Evolutionary conservation across 176 grass and related monocot species (phyloP).

Genomic region (Raddia distichophylla): DNA sequence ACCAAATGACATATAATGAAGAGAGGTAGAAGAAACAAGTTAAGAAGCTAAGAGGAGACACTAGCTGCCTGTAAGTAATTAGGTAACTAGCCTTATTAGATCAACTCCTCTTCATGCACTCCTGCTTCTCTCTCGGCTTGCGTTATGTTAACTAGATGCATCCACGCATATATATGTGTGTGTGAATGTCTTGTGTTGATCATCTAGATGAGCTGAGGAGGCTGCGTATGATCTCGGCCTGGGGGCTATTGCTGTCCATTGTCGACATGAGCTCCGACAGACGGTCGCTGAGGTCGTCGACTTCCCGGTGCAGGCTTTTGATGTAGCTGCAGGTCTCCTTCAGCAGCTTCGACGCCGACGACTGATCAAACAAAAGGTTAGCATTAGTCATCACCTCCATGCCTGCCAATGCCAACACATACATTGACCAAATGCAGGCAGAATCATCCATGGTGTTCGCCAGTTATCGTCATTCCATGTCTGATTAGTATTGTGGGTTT

Average conservation of each 20-base stretch:
- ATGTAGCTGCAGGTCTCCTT: constrained; percentile 46
- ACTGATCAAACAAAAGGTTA: neutral
- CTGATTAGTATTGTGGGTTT: neutral
- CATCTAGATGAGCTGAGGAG: constrained; percentile 22
- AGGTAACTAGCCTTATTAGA: neutral
- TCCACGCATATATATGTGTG: too few species aligned
- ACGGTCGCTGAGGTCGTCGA: constrained; percentile 39
- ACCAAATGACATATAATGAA: neutral
- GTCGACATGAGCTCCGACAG: constrained; percentile 42
- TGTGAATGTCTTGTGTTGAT: neutral
- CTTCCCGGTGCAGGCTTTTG: constrained; percentile 34
- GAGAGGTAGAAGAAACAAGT: neutral
- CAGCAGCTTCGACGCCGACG: constrained; percentile 26
- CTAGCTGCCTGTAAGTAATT: neutral
- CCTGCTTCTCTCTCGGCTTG: neutral
- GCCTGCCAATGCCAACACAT: neutral
- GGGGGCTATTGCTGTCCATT: constrained; percentile 41
- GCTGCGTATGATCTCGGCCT: constrained; percentile 35
- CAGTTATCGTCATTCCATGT: neutral
- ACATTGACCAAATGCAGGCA: neutral
- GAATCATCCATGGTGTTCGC: too few species aligned
- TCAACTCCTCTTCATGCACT: too few species aligned
- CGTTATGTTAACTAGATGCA: neutral
- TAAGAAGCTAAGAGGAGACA: neutral
- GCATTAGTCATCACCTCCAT: neutral